Conservation (phyloP, 371 early-diverging fungal genomes). For the Massospora cicadina region DNA sequence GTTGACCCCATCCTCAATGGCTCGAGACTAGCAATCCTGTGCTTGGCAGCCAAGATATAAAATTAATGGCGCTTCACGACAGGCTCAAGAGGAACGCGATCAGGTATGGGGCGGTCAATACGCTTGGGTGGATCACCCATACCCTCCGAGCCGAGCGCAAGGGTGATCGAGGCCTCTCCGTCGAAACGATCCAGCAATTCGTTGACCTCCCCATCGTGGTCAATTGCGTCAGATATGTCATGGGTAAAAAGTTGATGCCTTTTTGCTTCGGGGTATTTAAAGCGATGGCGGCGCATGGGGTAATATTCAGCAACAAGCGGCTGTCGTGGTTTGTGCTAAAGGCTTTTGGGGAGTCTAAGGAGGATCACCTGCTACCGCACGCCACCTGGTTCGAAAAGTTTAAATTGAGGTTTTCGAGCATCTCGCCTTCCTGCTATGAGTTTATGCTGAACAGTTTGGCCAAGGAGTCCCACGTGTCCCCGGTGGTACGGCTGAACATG, state of each 20-base stretch:
- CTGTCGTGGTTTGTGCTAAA: neutral
- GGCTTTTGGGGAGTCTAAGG: neutral
- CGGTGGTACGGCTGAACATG: neutral
- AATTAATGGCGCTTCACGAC: neutral
- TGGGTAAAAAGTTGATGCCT: neutral
- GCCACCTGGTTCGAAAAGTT: neutral
- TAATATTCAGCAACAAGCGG: neutral
- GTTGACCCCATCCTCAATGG: neutral
- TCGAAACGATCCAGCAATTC: neutral
- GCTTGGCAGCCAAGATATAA: neutral
- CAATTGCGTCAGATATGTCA: neutral
- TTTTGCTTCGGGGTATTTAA: neutral
- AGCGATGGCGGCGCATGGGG: neutral
- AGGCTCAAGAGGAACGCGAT: neutral
- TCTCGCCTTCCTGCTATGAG: neutral
- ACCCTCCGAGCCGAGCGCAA: neutral
- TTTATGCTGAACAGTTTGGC: neutral
- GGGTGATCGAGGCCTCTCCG: neutral
- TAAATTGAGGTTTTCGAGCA: neutral
- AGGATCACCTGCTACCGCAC: neutral
- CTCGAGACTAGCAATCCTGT: neutral
- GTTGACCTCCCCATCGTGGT: neutral
- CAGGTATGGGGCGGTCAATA: neutral
- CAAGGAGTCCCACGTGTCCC: neutral
- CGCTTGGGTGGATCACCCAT: neutral